Base-by-base conservation (phyloP, 805 yeast genomes). In the Groenewaldozyma tartarivorans region DNA sequence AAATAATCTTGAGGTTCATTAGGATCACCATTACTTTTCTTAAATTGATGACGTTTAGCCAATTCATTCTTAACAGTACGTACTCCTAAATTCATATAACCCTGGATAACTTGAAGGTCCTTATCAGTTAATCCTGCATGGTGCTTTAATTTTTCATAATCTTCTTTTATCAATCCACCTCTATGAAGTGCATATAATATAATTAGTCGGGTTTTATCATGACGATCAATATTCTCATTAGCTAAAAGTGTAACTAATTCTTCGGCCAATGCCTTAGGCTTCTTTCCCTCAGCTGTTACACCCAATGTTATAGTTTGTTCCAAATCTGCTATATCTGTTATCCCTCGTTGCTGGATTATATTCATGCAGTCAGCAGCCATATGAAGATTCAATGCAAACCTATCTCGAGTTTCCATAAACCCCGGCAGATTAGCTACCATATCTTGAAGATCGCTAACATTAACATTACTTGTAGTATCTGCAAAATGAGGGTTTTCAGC, bases 281-380 rank as follows among this genome's bases (percentile, higher is more conserved):
- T 73, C 20, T 70, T 71, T 2, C 90, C 87, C 48, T 84, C 82
- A 36, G 77, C 67, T 42, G 77, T 78, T 2, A 72, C 58, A 18
- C 94, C 94, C 33, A 75, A 75, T 3, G 86, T 83, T 48, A 87
- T 69, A 16, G 79, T 74, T 61, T 88, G 96, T 61, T 92, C 97
- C 44, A 87, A 70, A 48, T 84, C 92, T 1, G 95, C 85, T 16
- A 83, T 67, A 45, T 76, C 85, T 5, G 81, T 77, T 48, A 86
- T 62, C 33, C 73, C 69, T 46, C 77, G 67, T 21, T 66, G 68
- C 38, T 77, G 73, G 55, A 80, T 77, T 13, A 70, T 61, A 20
- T 68, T 70, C 60, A 83, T 66, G 54, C 88, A 77, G 52, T 75
- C 77, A 48, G 79, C 83, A 34, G 67, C 66, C 54, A 64, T 54